phyloP scores from a whole-genome alignment of 2,329 filamentous ascomycete genomes.

The Lachnellula subtilissima region DNA sequence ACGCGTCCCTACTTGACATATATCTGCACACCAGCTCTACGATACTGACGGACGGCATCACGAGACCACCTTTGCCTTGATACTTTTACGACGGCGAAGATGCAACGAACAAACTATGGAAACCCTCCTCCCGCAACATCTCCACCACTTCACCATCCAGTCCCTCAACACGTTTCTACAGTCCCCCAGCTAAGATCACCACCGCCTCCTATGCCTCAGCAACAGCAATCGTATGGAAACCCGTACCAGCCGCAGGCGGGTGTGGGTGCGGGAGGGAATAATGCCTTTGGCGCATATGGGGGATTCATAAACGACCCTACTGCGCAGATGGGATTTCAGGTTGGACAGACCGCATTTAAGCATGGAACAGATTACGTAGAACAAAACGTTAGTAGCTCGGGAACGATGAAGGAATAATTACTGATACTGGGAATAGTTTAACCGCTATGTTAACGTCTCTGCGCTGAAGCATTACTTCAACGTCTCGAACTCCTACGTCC shows the following conservation, averaged over 20 bases:
- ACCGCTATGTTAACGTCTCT: slow-evolving; percentile 83
- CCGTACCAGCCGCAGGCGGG: slow-evolving; percentile 62
- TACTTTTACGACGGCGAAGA: slow-evolving; percentile 34
- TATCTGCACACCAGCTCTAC: background rate
- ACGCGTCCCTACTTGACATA: background rate
- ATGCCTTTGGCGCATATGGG: slow-evolving; percentile 69
- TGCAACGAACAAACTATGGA: slow-evolving; percentile 83
- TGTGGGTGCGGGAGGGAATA: slow-evolving; percentile 37
- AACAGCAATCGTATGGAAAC: slow-evolving; percentile 64
- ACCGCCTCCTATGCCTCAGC: slow-evolving; percentile 70
- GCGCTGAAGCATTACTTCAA: slow-evolving; percentile 99
- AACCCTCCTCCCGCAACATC: slow-evolving; percentile 66
- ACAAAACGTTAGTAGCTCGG: slow-evolving; percentile 65
- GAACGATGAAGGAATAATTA: background rate
- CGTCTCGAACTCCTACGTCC: slow-evolving; percentile 94
- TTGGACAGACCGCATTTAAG: slow-evolving; percentile 86
- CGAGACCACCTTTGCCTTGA: background rate
- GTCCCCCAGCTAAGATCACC: slow-evolving; percentile 96
- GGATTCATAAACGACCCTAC: slow-evolving; percentile 96
- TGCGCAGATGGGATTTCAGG: slow-evolving; percentile 89
- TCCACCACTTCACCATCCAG: slow-evolving; percentile 91
- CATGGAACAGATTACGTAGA: slow-evolving; percentile 93
- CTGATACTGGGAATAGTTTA: slow-evolving; percentile 48
- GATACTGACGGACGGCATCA: background rate
- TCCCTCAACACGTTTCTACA: slow-evolving; percentile 96